Evolutionary conservation across 2,329 filamentous ascomycete genomes (phyloP).

Genomic region (Colletotrichum lentis): DNA sequence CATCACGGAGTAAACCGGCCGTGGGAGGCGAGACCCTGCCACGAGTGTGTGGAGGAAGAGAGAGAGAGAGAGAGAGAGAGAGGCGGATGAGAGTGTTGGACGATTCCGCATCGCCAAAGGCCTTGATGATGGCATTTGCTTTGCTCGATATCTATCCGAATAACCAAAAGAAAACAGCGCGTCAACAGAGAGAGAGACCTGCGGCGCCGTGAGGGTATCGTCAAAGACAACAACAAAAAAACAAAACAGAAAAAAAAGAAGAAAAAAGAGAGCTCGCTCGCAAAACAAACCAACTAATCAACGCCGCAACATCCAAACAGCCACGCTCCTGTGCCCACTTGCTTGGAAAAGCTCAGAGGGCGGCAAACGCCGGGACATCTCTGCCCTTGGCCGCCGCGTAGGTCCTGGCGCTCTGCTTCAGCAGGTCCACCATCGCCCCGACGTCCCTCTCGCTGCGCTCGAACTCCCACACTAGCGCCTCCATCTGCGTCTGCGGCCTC

Average conservation of each 20-base stretch:
- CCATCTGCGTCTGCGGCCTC: background rate
- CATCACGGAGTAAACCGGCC: constrained; percentile 26
- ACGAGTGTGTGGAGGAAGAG: background rate
- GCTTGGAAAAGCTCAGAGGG: background rate
- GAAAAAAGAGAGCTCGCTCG: constrained; percentile 2
- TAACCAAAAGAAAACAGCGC: background rate
- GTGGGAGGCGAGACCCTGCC: constrained; percentile 39
- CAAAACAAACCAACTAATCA: background rate
- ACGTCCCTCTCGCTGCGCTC: constrained; percentile 19
- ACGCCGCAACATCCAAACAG: background rate
- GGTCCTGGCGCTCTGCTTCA: constrained; percentile 26
- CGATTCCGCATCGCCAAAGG: too few species aligned
- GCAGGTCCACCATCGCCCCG: constrained; percentile 11
- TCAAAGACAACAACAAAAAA: background rate
- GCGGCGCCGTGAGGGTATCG: constrained; percentile 24
- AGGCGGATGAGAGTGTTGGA: background rate
- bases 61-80: too few species aligned
- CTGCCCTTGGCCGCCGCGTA: constrained; percentile 8
- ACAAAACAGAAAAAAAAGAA: too few species aligned
- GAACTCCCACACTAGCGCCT: constrained; percentile 12
- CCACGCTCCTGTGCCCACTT: background rate
- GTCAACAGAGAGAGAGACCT: background rate
- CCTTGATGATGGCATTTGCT: background rate
- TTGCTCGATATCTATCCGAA: background rate
- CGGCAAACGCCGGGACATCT: constrained; percentile 25